These are phyloP conservation scores for Nitzschia sp. DNA, from an alignment of 108 stramenopile species.

Conservation along the genomic window DNA sequence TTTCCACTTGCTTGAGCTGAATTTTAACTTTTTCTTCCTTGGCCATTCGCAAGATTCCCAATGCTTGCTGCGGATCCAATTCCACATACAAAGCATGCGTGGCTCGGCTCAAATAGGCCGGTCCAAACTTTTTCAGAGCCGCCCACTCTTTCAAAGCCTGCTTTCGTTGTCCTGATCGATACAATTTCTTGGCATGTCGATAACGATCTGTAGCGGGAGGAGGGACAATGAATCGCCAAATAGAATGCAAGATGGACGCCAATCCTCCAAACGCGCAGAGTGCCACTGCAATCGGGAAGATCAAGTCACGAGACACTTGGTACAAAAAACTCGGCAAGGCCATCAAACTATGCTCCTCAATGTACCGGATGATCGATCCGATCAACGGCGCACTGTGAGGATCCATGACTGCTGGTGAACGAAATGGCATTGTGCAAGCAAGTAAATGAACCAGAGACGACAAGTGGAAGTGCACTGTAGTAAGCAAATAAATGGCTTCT, in stretches of 20 bases:
- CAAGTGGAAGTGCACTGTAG: too few species aligned
- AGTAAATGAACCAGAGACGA: too few species aligned
- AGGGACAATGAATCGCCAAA: conserved; percentile 2
- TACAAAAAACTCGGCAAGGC: conserved; percentile 3
- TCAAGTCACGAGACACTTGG: not conserved
- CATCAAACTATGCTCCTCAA: not conserved
- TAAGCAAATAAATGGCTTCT: too few species aligned
- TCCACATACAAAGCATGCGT: conserved; percentile 14
- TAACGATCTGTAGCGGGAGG: not conserved
- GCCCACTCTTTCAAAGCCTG: conserved; percentile 12
- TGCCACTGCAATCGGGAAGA: not conserved
- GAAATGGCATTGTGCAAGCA: too few species aligned
- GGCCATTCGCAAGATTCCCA: conserved; percentile 1
- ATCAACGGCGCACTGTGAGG: conserved; percentile 10
- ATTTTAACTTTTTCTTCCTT: conserved; percentile 6
- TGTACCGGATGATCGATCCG: not conserved
- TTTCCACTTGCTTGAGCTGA: conserved; percentile 7
- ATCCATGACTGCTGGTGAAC: conserved; percentile 6
- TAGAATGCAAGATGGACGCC: not conserved
- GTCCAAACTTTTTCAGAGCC: conserved; percentile 1
- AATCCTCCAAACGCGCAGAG: not conserved
- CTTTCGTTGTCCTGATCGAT: not conserved
- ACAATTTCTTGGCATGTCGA: not conserved
- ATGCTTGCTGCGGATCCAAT: conserved; percentile 2
- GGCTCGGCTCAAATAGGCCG: conserved; percentile 19